Conservation (phyloP, 1,284 basidiomycete species). For the Heliocybe sulcata region DNA sequence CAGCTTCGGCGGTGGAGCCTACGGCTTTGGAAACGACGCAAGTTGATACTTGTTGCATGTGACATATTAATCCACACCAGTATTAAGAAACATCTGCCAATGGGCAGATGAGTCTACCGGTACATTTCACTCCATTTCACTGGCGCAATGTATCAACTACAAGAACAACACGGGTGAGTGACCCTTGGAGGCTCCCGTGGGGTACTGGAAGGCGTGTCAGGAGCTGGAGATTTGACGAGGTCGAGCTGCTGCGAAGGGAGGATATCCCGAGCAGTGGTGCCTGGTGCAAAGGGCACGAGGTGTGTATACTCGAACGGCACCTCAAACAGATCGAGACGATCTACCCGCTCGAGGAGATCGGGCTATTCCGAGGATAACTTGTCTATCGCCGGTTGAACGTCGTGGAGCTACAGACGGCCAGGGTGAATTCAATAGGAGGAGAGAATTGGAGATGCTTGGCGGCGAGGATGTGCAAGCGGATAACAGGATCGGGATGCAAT, state of each 20-base stretch:
- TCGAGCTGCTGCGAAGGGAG: slow-evolving; percentile 73
- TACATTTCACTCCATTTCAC: too few species aligned
- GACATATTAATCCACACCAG: too few species aligned
- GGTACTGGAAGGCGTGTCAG: too few species aligned
- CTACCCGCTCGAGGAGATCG: slow-evolving; percentile 78
- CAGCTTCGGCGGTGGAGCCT: too few species aligned
- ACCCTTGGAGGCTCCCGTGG: too few species aligned
- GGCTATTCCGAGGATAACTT: slow-evolving; percentile 88
- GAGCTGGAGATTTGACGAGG: too few species aligned
- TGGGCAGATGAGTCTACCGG: too few species aligned
- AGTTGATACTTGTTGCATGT: too few species aligned
- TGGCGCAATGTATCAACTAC: too few species aligned
- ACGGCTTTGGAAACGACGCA: too few species aligned
- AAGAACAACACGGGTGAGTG: too few species aligned
- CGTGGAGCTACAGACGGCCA: slow-evolving; percentile 80
- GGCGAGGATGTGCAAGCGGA: slow-evolving; percentile 25
- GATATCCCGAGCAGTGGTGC: slow-evolving; percentile 91
- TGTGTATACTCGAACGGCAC: slow-evolving; percentile 85
- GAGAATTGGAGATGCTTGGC: slow-evolving; percentile 75
- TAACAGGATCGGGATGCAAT: neutral
- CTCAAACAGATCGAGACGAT: slow-evolving; percentile 87
- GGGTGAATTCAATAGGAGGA: slow-evolving; percentile 76
- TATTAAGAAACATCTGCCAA: too few species aligned
- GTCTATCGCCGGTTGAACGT: slow-evolving; percentile 90
- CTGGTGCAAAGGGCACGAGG: slow-evolving; percentile 95